phyloP scores from a whole-genome alignment of 441 rosid genomes.

The Jatropha podagrica region DNA sequence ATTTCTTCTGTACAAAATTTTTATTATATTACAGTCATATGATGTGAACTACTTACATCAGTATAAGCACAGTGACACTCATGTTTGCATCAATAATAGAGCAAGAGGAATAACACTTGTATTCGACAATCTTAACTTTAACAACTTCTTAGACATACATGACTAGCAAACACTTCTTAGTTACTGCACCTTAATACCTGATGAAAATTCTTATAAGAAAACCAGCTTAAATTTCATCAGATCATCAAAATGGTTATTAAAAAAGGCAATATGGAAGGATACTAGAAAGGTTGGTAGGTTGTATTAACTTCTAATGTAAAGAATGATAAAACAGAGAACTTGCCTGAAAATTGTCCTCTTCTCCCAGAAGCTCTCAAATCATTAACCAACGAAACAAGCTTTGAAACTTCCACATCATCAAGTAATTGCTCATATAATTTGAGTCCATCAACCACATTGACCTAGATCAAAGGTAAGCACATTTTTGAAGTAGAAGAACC shows the following conservation, averaged over 20 bases:
- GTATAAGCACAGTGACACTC: background rate
- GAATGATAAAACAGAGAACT: slow-evolving; percentile 32
- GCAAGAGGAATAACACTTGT: background rate
- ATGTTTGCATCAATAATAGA: background rate
- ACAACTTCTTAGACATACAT: background rate
- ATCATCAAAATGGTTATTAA: background rate
- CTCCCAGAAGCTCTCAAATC: slow-evolving; percentile 68
- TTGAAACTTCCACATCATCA: slow-evolving; percentile 55
- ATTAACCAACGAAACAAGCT: slow-evolving; percentile 67
- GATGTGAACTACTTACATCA: background rate
- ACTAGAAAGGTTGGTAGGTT: background rate
- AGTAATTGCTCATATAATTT: slow-evolving; percentile 61
- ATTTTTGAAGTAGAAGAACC: slow-evolving; percentile 22
- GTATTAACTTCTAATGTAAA: background rate
- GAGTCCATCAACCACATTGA: slow-evolving; percentile 90
- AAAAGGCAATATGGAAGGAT: background rate
- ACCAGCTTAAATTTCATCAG: background rate
- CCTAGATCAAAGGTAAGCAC: slow-evolving; percentile 38
- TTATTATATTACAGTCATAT: background rate
- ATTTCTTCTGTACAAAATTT: background rate
- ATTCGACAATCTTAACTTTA: background rate
- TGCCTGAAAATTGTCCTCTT: slow-evolving; percentile 82
- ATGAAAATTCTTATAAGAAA: background rate
- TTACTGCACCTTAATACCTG: background rate
- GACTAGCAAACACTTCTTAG: background rate